A percentile compares a stretch with the other conserved stretches of the same genome.
Conservation (phyloP, 176 grass and related monocot species). For the Lolium multiflorum region DNA sequence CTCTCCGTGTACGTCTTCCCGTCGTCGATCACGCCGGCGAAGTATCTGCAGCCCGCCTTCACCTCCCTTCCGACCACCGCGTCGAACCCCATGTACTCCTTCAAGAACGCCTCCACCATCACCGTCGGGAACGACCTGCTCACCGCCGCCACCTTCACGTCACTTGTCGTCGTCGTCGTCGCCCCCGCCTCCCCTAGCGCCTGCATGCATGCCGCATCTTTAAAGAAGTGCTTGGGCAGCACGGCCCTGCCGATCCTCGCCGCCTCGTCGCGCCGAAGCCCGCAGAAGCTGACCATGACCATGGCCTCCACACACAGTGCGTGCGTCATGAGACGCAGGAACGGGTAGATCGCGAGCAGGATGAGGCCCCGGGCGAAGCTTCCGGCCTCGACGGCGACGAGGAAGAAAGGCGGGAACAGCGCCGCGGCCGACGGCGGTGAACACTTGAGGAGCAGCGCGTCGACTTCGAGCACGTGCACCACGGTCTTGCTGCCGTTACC, state of each 20-base stretch:
- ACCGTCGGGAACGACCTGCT: constrained; percentile 43
- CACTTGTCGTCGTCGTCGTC: constrained; percentile 3
- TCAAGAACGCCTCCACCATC: constrained; percentile 57
- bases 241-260: constrained; percentile 53
- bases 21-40: constrained; percentile 45
- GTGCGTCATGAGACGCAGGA: constrained; percentile 13
- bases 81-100: constrained; percentile 40
- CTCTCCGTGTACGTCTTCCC: background rate
- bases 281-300: constrained; percentile 54
- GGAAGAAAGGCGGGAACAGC: constrained; percentile 41
- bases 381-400: constrained; percentile 49
- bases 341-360: constrained; percentile 49
- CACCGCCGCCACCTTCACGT: constrained; percentile 44
- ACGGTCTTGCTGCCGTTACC: background rate
- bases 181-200: background rate
- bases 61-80: constrained; percentile 33
- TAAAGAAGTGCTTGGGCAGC: constrained; percentile 65
- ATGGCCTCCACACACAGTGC: background rate
- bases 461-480: constrained; percentile 38
- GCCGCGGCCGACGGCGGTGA: background rate
- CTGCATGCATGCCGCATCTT: constrained; percentile 9
- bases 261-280: constrained; percentile 44
- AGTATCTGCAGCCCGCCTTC: constrained; percentile 28
- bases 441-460: constrained; percentile 35
- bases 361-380: constrained; percentile 40